These are phyloP conservation scores for Isoetes engelmannii DNA, from an alignment of 83 land plant genomes.

Conservation along the genomic window DNA sequence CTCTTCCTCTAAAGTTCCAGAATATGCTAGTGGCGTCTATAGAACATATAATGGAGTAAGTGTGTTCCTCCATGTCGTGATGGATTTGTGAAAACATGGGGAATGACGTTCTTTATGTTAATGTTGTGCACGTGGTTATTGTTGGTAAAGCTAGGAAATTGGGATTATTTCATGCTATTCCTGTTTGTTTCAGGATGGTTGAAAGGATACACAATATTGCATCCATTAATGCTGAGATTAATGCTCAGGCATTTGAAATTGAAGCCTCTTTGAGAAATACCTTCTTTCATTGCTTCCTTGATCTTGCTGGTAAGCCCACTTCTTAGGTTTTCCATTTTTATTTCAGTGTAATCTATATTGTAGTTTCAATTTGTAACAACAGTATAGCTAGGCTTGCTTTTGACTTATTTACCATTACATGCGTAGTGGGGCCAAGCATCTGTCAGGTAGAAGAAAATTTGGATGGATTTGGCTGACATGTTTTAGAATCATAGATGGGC, in stretches of 20 bases:
- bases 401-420: too few species aligned
- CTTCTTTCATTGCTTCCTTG: constrained; percentile 68
- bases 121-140: neutral
- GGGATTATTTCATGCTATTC: neutral
- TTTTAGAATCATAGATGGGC: too few species aligned
- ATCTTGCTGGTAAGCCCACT: constrained; percentile 57
- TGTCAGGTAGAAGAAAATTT: too few species aligned
- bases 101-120: neutral
- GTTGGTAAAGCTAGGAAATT: neutral
- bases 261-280: constrained; percentile 70
- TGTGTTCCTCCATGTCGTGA: neutral
- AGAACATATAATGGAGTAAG: constrained; percentile 73
- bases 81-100: neutral
- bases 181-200: constrained; percentile 51
- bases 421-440: too few species aligned
- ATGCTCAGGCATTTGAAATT: constrained; percentile 55
- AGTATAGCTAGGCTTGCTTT: too few species aligned
- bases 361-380: too few species aligned
- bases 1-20: constrained; percentile 64
- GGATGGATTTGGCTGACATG: too few species aligned
- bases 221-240: constrained; percentile 48
- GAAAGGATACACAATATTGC: constrained; percentile 51
- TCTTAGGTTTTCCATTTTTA: neutral
- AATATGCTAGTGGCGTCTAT: constrained; percentile 60
- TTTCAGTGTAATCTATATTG: too few species aligned